Evolutionary conservation across 306 rosid species (phyloP), one percentile per base, ranked within the genome.

Genomic region (Citrullus mucosospermus): DNA sequence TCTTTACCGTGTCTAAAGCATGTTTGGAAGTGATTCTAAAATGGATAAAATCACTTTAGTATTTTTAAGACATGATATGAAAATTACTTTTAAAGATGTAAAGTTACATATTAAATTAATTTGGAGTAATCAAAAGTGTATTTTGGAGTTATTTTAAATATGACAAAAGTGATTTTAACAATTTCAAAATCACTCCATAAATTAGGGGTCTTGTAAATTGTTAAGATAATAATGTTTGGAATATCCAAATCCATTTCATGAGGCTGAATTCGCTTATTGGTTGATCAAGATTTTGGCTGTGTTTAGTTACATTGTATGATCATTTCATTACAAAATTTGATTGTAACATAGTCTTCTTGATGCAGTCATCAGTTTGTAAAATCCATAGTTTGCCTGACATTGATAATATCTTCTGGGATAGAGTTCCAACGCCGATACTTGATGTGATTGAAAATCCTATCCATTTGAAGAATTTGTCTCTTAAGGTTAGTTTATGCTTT

Each of bases 391-490:
- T 75, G 17, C 87, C 93, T 25, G 89, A 89, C 60, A 66, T 63
- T 83, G 93, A 87, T 81, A 91, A 84, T 78, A 87, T 81, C 80
- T 82, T 84, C 82, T 82, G 92, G 85, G 98, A 94, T 73, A 84
- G 88, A 84, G 73, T 44, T 63, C 84, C 93, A 9, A 92, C 98
- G 34, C 97, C 97, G 66, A 78, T 94, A 57, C 97, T 94, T 84
- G 98, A 94, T 86, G 83, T 82, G 39, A 78, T 94, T 76, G 95
- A 90, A 77, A 90, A 72, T 83, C 98, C 98, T 50, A 87, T 88
- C 80, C 89, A 88, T 89, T 85, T 94, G 95, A 94, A 94, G 91
- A 92, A 88, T 76, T 85, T 94, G 79, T 89, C 97, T 79, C 48
- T 67, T 77, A 83, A 87, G 89, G 98, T 94, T 72, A 78, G 88